Conservation (phyloP, 768 basidiomycete species). For the Calocybe cyanea region DNA sequence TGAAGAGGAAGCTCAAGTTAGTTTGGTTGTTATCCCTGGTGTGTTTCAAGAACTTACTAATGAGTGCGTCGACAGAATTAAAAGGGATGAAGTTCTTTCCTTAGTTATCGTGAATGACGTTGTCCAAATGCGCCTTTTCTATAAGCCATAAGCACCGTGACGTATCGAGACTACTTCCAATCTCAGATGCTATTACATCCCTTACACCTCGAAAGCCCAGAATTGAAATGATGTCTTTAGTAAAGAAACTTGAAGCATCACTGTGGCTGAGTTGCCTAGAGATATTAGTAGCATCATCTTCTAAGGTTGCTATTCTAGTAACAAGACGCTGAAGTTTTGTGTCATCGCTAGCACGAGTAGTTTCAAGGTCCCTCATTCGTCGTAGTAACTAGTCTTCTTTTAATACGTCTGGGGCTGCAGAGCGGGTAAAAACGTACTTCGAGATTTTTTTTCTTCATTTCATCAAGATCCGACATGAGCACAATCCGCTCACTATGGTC, state of each 20-base stretch:
- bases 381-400: not conserved
- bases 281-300: not conserved
- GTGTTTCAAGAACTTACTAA: too few relatives aligned
- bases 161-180: not conserved
- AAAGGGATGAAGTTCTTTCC: too few relatives aligned
- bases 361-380: constrained; percentile 7
- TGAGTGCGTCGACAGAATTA: too few relatives aligned
- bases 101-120: too few relatives aligned
- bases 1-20: too few relatives aligned
- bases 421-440: not conserved
- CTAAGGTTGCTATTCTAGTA: not conserved
- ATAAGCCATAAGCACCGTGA: not conserved
- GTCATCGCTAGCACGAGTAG: constrained; percentile 1
- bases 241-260: not conserved
- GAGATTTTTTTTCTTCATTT: constrained; percentile 2
- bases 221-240: not conserved
- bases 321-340: constrained; percentile 1
- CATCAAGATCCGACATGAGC: not conserved
- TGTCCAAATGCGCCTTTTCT: too few relatives aligned
- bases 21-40: too few relatives aligned
- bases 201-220: constrained; percentile 6
- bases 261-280: not conserved
- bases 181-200: not conserved
- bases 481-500: not conserved
- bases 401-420: too few relatives aligned